A percentile compares a stretch with the other conserved stretches of the same genome.
These are phyloP conservation scores for Serendipita sp. DNA, from an alignment of 768 basidiomycete genomes.

Conservation along the genomic window DNA sequence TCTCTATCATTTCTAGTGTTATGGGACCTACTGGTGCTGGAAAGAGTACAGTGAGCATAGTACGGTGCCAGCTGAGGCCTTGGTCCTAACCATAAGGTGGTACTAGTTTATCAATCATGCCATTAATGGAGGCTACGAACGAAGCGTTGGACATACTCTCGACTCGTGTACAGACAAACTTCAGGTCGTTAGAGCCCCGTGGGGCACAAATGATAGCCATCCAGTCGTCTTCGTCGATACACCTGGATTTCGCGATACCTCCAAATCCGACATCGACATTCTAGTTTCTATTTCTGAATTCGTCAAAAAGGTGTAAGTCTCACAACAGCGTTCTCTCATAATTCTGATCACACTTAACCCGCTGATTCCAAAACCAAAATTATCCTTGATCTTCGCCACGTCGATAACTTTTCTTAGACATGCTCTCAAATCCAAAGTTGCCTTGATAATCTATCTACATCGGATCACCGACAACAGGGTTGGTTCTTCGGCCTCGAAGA, in stretches of 20 bases:
- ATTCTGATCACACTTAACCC: no score
- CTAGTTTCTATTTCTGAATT: slow-evolving; percentile 12
- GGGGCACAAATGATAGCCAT: neutral
- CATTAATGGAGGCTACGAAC: neutral
- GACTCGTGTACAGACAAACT: neutral
- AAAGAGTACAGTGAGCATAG: neutral
- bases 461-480: no score
- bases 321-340: no score
- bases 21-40: neutral
- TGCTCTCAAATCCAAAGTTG: no score
- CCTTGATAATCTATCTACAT: no score
- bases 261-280: slow-evolving; percentile 15
- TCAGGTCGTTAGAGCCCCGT: neutral
- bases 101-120: neutral
- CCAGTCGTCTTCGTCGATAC: slow-evolving; percentile 15
- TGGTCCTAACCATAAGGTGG: neutral
- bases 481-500: slow-evolving; percentile 21
- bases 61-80: neutral
- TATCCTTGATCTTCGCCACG: no score
- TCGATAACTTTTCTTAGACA: no score
- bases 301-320: neutral
- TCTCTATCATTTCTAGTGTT: neutral
- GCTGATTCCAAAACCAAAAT: no score
- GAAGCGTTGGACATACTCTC: neutral
- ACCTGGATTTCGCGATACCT: slow-evolving; percentile 16